Evolutionary conservation across 2,329 filamentous ascomycete species (phyloP), one percentile per base, ranked within the genome.

Genomic region (Fusarium nanum): DNA sequence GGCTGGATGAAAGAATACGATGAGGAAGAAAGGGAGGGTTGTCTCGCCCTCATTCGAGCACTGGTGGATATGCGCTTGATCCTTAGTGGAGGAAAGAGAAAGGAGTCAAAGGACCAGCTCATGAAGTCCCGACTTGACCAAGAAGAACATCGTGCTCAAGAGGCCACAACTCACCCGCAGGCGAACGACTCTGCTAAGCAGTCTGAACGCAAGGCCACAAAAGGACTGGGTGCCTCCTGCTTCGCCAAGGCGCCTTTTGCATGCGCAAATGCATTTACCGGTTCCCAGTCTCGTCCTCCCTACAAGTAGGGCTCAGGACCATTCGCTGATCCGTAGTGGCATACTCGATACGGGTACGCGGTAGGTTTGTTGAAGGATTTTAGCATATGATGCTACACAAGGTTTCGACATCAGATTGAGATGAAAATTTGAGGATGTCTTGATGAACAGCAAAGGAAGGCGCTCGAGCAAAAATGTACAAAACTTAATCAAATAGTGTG

Each of bases 1-100:
- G 76, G 76, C 22, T 23, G 22, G 22, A 23, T 79, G n/a, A 46
- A 41, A 23, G 60, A 67, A 7, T 67, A 55, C 11, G 60, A 76
- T 9, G 71, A 76, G 13, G 66, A 72, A 8, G 60, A 78, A 25
- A 75, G 71, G 25, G 52, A 71, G 1, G 67, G 70, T 5, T 49
- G 77, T 1, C 27, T 75, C 4, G 28, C 67, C 0, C 42, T 76
- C 2, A 58, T 80, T 6, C 70, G 72, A 7, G 48, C 70, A 12
- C 62, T 78, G 25, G 44, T 34, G 5, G 23, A 47, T 3, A 10
- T 64, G 3, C 49, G 32, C 2, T 23, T 59, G n/a, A 48, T 28
- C n/a, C 22, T 37, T 9, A 28, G 48, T n/a, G 47, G 56, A 13
- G 27, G 25, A 16, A 30, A 47, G 7, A 37, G 34, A 37, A 18